Evolutionary conservation across 78 protist genomes (phyloP), one percentile per base, ranked within the genome.

Genomic region (Protostelium mycophagum): DNA sequence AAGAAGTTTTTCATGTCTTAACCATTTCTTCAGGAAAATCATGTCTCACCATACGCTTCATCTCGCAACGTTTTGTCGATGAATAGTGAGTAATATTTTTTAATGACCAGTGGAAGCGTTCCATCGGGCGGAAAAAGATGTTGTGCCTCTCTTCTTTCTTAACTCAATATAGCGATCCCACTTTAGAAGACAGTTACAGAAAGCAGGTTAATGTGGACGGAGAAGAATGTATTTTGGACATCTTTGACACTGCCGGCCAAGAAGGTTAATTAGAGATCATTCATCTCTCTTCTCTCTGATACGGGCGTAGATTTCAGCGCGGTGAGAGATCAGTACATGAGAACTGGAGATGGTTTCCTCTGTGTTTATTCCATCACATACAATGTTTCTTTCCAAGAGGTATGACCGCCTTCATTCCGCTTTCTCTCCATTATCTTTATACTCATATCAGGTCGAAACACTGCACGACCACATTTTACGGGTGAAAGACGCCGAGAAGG

Each of bases 171-270:
- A 51, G 73, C 63, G 95, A 93, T 28, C 95, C 95, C 39, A 93
- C 95, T 36, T 23, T 93, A 0, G 95, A 93, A 28, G 95, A 93
- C 36, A 34, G 83, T 28, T 92, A 92, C 83, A 85, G 95, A 83
- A 92, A 93, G 34, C 95, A 93, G 83, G 85, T 91, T 0, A 90
- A 90, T 25, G 92, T 93, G 0, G 95, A 93, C 63, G 37, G 37
- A 1, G 95, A 93, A 34, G 95, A 90, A 37, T 93, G 93, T 83
- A 29, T 93, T 35, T 90, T 96, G 16, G 97, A 96, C 73, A 94
- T 96, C 37, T 85, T 86, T n/a, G 97, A 96, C 88, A 96, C 97
- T 0, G 97, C 97, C n/a, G 97, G 97, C 29, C 97, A 96, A 86
- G 97, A 96, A 38, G 97, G 73, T 51, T 5, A 96, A 84, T 91